A percentile compares a stretch with the other conserved stretches of the same genome.
Conservation (phyloP, 441 rosid species). For the Geranium incanum region DNA sequence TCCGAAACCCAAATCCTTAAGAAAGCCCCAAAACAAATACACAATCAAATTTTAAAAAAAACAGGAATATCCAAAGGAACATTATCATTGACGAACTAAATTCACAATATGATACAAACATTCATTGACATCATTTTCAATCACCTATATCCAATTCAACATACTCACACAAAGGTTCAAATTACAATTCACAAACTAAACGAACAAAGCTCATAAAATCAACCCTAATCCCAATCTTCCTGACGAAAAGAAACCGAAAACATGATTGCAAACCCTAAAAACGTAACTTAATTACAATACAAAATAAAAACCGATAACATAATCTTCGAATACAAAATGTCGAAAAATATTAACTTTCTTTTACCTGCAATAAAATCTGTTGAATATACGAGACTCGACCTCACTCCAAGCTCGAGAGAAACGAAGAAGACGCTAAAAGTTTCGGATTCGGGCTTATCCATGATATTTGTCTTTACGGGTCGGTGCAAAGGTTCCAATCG, state of each 20-base stretch:
- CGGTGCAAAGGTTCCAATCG: background rate
- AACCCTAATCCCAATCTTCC: conserved; percentile 4
- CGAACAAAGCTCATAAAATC: background rate
- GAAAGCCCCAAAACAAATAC: background rate
- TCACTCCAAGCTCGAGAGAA: background rate
- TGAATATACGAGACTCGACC: background rate
- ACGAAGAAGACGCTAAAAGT: background rate
- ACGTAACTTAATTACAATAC: background rate
- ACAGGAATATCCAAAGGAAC: no score
- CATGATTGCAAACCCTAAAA: conserved; percentile 6
- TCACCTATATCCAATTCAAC: background rate
- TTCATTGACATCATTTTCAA: no score
- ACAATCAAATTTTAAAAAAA: no score
- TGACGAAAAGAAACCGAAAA: conserved; percentile 2
- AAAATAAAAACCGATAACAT: background rate
- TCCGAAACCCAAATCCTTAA: background rate
- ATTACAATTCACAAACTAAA: background rate
- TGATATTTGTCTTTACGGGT: background rate
- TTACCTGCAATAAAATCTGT: conserved; percentile 1
- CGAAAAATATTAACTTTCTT: background rate
- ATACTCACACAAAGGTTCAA: background rate
- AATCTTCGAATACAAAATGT: background rate
- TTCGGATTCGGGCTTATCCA: background rate
- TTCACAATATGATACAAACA: no score
- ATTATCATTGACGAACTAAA: no score